Evolutionary conservation across 768 basidiomycete genomes (phyloP).

Genomic region (Scleroderma citrinum): DNA sequence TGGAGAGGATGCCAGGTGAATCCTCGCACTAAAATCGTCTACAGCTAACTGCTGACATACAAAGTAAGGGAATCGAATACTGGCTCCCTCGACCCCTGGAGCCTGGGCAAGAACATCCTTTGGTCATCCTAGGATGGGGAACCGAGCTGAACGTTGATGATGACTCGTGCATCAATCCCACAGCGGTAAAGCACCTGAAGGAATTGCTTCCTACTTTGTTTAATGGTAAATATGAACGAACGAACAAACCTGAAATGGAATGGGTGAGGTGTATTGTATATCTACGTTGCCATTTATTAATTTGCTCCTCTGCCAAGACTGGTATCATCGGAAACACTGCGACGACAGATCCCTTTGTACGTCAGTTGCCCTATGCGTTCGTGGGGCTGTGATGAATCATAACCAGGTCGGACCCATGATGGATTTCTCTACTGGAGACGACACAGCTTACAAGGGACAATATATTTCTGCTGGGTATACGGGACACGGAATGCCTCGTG

Average conservation of each 20-base stretch:
- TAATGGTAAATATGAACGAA: too few species aligned
- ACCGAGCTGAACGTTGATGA: constrained; percentile 52
- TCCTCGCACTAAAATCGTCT: too few species aligned
- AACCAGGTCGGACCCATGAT: constrained; percentile 61
- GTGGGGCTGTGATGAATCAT: too few species aligned
- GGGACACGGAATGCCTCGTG: constrained; percentile 79
- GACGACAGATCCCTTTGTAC: too few species aligned
- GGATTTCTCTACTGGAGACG: constrained; percentile 17
- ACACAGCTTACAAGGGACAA: constrained; percentile 43
- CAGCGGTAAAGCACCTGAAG: constrained; percentile 45
- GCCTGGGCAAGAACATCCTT: constrained; percentile 33
- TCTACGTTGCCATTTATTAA: too few species aligned
- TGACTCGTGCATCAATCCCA: constrained; percentile 47
- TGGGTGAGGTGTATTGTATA: constrained; percentile 50
- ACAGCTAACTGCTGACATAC: too few species aligned
- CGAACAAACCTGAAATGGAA: constrained; percentile 62
- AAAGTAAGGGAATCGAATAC: constrained; percentile 46
- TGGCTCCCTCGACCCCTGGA: constrained; percentile 67
- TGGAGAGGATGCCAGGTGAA: too few species aligned
- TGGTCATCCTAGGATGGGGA: constrained; percentile 71
- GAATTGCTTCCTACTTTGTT: constrained; percentile 52
- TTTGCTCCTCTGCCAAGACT: too few species aligned
- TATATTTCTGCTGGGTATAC: constrained; percentile 65
- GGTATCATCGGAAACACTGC: too few species aligned
- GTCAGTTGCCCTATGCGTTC: too few species aligned